phyloP scores from a whole-genome alignment of 768 basidiomycete genomes.

The Cystobasidium ongulense region DNA sequence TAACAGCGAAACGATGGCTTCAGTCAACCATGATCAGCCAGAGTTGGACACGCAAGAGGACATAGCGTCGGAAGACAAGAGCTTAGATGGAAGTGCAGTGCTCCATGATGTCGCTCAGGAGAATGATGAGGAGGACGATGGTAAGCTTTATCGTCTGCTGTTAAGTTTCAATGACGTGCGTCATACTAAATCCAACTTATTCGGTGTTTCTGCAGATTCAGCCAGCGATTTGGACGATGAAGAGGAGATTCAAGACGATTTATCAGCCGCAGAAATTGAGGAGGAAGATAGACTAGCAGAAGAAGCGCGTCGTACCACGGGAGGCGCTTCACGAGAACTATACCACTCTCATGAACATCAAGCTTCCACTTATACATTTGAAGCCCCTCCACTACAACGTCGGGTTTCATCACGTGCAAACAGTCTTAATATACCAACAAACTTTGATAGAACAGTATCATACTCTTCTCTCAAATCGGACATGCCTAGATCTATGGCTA shows the following conservation, averaged over 20 bases:
- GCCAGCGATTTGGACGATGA: not conserved
- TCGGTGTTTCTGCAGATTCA: not conserved
- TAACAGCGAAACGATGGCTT: not conserved
- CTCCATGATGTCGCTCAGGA: not conserved
- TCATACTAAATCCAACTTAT: not conserved
- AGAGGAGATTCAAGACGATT: not conserved
- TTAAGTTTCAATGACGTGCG: not conserved
- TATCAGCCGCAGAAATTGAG: slow-evolving; percentile 15
- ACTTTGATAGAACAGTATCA: not conserved
- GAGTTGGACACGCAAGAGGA: not conserved
- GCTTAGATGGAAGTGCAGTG: no score
- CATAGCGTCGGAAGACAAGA: not conserved
- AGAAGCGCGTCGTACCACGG: slow-evolving; percentile 22
- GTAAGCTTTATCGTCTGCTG: not conserved
- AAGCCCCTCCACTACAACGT: not conserved
- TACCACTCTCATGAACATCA: slow-evolving; percentile 18
- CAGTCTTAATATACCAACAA: not conserved
- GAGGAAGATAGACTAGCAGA: slow-evolving; percentile 17
- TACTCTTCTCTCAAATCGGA: not conserved
- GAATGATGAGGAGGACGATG: not conserved
- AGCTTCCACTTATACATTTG: slow-evolving; percentile 1
- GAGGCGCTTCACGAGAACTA: not conserved
- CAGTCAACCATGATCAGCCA: not conserved
- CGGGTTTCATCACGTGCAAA: not conserved
- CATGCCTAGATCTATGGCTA: not conserved